These are phyloP conservation scores for Aeminium ludgeri DNA, from an alignment of 495 filamentous ascomycete species.

Conservation along the genomic window DNA sequence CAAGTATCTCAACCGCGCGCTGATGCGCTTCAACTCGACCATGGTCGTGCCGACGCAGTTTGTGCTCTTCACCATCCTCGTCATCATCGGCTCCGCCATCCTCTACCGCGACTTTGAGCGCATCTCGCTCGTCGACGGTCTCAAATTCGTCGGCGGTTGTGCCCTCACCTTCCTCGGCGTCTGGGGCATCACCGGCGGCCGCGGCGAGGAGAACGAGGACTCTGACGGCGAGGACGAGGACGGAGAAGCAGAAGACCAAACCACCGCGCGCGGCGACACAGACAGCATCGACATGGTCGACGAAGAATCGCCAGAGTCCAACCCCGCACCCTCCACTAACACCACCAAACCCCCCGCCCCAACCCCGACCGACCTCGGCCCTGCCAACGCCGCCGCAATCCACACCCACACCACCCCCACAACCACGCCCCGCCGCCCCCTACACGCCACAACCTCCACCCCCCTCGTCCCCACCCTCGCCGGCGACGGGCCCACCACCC, in stretches of 20 bases:
- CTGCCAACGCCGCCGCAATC: constrained; percentile 6
- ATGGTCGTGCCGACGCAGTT: constrained; percentile 96
- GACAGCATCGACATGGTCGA: constrained; percentile 22
- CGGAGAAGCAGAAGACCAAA: constrained; percentile 36
- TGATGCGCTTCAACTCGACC: constrained; percentile 89
- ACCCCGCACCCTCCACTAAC: constrained; percentile 7
- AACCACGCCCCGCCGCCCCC: not conserved
- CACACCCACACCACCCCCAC: constrained; percentile 2
- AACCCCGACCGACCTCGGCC: constrained; percentile 1
- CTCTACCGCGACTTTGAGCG: constrained; percentile 88
- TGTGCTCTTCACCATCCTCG: constrained; percentile 85
- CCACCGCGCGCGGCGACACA: no score
- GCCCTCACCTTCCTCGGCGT: constrained; percentile 83
- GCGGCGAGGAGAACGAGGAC: constrained; percentile 35
- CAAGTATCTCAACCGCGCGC: constrained; percentile 83
- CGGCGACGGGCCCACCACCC: constrained; percentile 1
- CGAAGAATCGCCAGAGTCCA: constrained; percentile 21
- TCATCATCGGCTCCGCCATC: constrained; percentile 84
- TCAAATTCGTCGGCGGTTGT: constrained; percentile 81
- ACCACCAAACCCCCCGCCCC: not conserved
- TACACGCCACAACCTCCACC: constrained; percentile 14
- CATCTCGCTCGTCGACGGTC: constrained; percentile 46
- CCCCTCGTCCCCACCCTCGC: no score
- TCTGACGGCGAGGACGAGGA: constrained; percentile 38
- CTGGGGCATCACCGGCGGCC: constrained; percentile 71